Conservation (phyloP, 805 yeast genomes). For the Metschnikowia cubensis region DNA sequence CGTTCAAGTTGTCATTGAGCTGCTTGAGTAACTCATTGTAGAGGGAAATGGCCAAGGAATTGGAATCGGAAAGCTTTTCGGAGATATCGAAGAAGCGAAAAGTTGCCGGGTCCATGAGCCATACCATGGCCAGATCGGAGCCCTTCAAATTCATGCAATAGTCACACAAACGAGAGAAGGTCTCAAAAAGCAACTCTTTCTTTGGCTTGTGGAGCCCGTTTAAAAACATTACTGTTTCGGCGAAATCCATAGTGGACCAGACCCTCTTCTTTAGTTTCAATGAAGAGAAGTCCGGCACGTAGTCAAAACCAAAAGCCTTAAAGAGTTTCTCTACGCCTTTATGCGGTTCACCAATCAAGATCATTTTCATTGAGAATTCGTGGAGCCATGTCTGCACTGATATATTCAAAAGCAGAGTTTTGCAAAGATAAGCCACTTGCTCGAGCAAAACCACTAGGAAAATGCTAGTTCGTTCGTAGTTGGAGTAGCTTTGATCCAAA, state of each 20-base stretch:
- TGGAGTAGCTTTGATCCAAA: slow-evolving; percentile 48
- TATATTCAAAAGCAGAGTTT: slow-evolving; percentile 19
- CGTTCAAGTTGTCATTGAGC: slow-evolving; percentile 14
- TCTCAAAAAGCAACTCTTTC: slow-evolving; percentile 17
- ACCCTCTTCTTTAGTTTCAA: slow-evolving; percentile 6
- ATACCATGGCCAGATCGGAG: slow-evolving; percentile 6
- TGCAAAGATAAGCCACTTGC: slow-evolving; percentile 55
- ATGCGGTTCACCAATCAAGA: slow-evolving; percentile 58
- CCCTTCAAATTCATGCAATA: slow-evolving; percentile 18
- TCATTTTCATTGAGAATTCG: slow-evolving; percentile 43
- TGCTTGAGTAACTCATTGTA: slow-evolving; percentile 36
- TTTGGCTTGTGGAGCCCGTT: slow-evolving; percentile 10
- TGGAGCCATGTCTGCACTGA: slow-evolving; percentile 46
- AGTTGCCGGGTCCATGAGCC: background rate
- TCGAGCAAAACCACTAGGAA: slow-evolving; percentile 47
- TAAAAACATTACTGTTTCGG: slow-evolving; percentile 42
- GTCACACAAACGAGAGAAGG: slow-evolving; percentile 46
- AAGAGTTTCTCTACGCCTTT: slow-evolving; percentile 19
- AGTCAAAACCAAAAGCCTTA: slow-evolving; percentile 5
- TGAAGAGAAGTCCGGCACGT: slow-evolving; percentile 1
- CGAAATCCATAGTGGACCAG: slow-evolving; percentile 44
- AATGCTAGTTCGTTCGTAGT: slow-evolving; percentile 32
- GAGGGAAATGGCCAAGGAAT: slow-evolving; percentile 25
- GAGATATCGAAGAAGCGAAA: slow-evolving; percentile 1
- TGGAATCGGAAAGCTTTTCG: slow-evolving; percentile 17